Conservation (phyloP, 495 filamentous ascomycete genomes). For the Penicillium nucicola region DNA sequence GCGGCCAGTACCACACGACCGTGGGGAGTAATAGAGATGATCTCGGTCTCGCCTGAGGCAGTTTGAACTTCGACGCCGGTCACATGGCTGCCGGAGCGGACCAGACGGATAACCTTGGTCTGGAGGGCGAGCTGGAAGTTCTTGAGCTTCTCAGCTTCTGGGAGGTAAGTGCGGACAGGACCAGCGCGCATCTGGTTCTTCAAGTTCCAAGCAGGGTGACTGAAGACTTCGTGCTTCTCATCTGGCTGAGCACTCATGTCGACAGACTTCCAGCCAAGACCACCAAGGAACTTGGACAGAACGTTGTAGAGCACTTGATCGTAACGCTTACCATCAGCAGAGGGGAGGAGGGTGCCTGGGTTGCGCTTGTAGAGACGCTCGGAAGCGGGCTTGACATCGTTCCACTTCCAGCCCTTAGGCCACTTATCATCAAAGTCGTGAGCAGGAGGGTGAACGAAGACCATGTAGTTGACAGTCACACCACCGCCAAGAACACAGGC, state of each 20-base stretch:
- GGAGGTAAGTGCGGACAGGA: constrained; percentile 71
- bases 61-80: constrained; percentile 67
- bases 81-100: constrained; percentile 57
- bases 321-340: constrained; percentile 65
- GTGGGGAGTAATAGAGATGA: constrained; percentile 54
- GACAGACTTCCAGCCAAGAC: constrained; percentile 60
- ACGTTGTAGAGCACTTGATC: constrained; percentile 64
- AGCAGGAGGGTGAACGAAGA: constrained; percentile 54
- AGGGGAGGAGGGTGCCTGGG: constrained; percentile 66
- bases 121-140: constrained; percentile 70
- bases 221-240: constrained; percentile 64
- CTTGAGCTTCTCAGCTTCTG: constrained; percentile 51
- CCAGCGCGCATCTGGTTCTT: constrained; percentile 64
- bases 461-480: constrained; percentile 69
- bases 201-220: constrained; percentile 69
- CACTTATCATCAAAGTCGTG: constrained; percentile 74
- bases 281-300: constrained; percentile 50
- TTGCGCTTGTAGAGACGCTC: constrained; percentile 64
- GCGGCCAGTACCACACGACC: constrained; percentile 68
- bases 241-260: constrained; percentile 58
- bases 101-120: constrained; percentile 62
- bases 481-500: constrained; percentile 77
- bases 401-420: constrained; percentile 67
- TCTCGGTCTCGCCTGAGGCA: constrained; percentile 55
- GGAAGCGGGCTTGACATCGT: constrained; percentile 57